Percentiles rank a stretch among this genome's conserved stretches.
Evolutionary conservation across 768 basidiomycete species (phyloP).

Genomic region (Termitomyces sp.): DNA sequence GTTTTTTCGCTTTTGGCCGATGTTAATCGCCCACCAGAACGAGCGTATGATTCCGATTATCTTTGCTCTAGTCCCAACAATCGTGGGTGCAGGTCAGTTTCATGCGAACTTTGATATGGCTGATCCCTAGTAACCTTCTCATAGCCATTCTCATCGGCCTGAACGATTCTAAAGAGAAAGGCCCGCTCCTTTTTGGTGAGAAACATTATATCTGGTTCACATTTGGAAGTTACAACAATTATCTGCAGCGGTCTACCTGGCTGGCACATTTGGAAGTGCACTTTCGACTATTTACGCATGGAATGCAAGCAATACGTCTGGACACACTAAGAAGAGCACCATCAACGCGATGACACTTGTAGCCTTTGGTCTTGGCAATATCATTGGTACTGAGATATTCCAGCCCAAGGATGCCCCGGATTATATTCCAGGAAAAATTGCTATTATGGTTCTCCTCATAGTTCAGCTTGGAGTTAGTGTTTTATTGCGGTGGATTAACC

Average conservation of each 20-base stretch:
- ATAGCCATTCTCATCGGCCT: conserved; percentile 50
- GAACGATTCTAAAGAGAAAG: conserved; percentile 41
- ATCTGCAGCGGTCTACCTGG: conserved; percentile 37
- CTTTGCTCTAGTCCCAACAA: conserved; percentile 51
- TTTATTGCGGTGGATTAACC: conserved; percentile 49
- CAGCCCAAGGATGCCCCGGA: conserved; percentile 54
- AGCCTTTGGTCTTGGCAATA: conserved; percentile 52
- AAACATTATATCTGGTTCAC: neutral
- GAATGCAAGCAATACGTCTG: conserved; percentile 58
- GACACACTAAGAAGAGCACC: conserved; percentile 66
- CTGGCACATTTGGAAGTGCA: conserved; percentile 54
- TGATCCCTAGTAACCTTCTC: neutral
- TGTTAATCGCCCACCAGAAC: conserved; percentile 22
- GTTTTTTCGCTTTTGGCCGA: neutral
- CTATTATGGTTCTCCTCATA: conserved; percentile 54
- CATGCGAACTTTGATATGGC: neutral
- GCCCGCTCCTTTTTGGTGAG: conserved; percentile 50
- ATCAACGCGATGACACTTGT: conserved; percentile 56
- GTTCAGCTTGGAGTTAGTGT: conserved; percentile 44
- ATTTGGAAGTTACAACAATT: neutral
- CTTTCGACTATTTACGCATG: conserved; percentile 58
- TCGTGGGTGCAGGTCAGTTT: conserved; percentile 45
- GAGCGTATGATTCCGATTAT: conserved; percentile 60
- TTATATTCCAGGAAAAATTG: conserved; percentile 63
- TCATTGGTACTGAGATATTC: conserved; percentile 60